A percentile compares a stretch with the other conserved stretches of the same genome.
Evolutionary conservation across 768 basidiomycete species (phyloP).

Genomic region (Pulveroboletus frians): DNA sequence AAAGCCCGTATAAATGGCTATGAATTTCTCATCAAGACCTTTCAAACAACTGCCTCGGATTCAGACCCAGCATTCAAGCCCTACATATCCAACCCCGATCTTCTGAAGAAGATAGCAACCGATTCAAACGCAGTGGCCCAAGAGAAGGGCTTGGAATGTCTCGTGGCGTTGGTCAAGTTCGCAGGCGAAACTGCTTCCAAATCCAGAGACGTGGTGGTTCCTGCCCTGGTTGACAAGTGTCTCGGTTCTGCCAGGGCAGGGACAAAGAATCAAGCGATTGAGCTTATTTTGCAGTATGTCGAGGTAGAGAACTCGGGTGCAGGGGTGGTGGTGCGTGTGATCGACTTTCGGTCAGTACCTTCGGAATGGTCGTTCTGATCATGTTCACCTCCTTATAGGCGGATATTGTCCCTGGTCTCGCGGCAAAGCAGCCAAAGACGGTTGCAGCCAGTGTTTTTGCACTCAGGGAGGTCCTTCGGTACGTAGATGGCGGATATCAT

Average conservation of each 20-base stretch:
- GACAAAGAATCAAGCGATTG: slow-evolving; percentile 82
- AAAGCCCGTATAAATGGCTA: slow-evolving; percentile 95
- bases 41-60: slow-evolving; percentile 86
- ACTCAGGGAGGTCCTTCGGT: slow-evolving; percentile 84
- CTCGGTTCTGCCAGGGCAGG: slow-evolving; percentile 87
- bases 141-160: slow-evolving; percentile 92
- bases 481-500: slow-evolving; percentile 22
- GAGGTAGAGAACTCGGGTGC: slow-evolving; percentile 89
- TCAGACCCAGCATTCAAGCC: slow-evolving; percentile 91
- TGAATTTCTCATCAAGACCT: slow-evolving; percentile 79
- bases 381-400: slow-evolving; percentile 40
- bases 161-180: slow-evolving; percentile 81
- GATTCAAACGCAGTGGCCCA: slow-evolving; percentile 97
- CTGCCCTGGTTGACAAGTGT: slow-evolving; percentile 94
- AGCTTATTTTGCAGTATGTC: slow-evolving; percentile 82
- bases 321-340: slow-evolving; percentile 76
- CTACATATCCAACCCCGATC: slow-evolving; percentile 70
- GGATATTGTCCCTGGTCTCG: slow-evolving; percentile 79
- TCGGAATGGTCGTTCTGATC: slow-evolving; percentile 17
- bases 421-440: slow-evolving; percentile 91
- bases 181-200: slow-evolving; percentile 85
- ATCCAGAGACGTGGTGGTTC: slow-evolving; percentile 75
- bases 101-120: slow-evolving; percentile 80
- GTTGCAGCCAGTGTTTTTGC: slow-evolving; percentile 75
- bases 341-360: slow-evolving; percentile 24